Evolutionary conservation across 2,329 filamentous ascomycete species (phyloP), one percentile per base, ranked within the genome.

Genomic region (Hypocreales sp.): DNA sequence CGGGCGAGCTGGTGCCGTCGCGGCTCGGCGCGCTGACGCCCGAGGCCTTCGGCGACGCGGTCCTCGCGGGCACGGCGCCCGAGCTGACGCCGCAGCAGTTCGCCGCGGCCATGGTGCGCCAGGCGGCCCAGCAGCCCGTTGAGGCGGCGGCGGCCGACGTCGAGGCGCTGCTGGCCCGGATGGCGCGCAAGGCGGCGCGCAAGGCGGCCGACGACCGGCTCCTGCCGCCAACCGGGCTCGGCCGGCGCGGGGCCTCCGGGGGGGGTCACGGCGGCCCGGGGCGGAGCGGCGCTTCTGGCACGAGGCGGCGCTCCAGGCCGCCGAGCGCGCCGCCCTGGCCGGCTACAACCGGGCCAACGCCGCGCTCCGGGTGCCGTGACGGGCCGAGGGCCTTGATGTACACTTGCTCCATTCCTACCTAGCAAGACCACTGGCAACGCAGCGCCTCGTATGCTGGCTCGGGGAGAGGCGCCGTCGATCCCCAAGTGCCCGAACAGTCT

Each of bases 291-390:
- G 18, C 10, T 20, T 20, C 18, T 20, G 18, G 18, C 18, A 7
- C 7, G 18, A 7, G 18, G 18, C 18, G 18, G 18, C 18, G 18
- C 18, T 7, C 7, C 18, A 10, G 10, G 18, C 18, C 7, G 18
- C 18, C 10, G 18, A 20, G 18, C 7, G 10, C 7, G 18, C 7
- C 10, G 18, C 18, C 10, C 18, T 7, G 12, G 8, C 9, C 8
- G 14, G 6, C 13, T 20, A 11, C 18, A 7, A 46, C 48, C 10
- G 7, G 18, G 18, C 18, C 18, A 10, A 20, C 18, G 10, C 7
- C 18, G 10, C 7, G 18, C 18, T 20, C 10, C 18, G 10, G 18
- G 18, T 20, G 7, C 18, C 18, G 18, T 10, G 10, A 10, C 18
- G 10, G 18, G 7, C 18, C 7, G 7, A 20, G 18, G 10, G 18